A percentile compares a stretch with the other conserved stretches of the same genome.
These are phyloP conservation scores for Paxillus ammoniavirescens DNA, from an alignment of 768 basidiomycete genomes.

Conservation along the genomic window DNA sequence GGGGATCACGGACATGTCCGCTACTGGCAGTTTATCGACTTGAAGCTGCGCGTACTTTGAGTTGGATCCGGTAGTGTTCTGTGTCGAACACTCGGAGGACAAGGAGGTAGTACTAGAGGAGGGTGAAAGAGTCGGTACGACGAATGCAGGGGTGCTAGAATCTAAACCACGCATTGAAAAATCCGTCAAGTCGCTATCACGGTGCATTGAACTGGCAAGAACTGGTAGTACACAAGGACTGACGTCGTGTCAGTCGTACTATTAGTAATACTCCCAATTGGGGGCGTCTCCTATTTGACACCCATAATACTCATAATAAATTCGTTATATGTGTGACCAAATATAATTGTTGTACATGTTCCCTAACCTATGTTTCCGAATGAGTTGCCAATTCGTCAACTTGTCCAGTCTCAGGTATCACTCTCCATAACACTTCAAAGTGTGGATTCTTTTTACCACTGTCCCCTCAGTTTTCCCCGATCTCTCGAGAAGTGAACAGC, in stretches of 20 bases:
- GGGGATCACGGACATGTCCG: slow-evolving; percentile 33
- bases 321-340: too few relatives aligned
- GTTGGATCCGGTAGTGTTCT: neutral
- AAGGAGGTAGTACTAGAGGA: neutral
- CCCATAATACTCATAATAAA: too few relatives aligned
- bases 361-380: too few relatives aligned
- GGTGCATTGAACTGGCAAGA: neutral
- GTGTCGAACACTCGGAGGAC: neutral
- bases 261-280: too few relatives aligned
- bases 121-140: slow-evolving; percentile 8
- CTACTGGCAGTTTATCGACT: slow-evolving; percentile 11
- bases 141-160: neutral
- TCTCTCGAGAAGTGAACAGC: slow-evolving; percentile 21
- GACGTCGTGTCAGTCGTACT: too few relatives aligned
- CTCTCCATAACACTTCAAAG: neutral
- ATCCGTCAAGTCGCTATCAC: neutral
- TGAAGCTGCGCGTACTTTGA: neutral
- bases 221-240: too few relatives aligned
- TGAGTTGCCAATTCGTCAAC: too few relatives aligned
- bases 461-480: slow-evolving; percentile 3
- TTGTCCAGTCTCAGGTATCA: too few relatives aligned
- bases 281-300: too few relatives aligned
- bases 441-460: neutral
- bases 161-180: neutral
- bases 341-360: too few relatives aligned